phyloP scores from a whole-genome alignment of 2,329 filamentous ascomycete species.

The Aspergillus pseudoviridinutans region DNA sequence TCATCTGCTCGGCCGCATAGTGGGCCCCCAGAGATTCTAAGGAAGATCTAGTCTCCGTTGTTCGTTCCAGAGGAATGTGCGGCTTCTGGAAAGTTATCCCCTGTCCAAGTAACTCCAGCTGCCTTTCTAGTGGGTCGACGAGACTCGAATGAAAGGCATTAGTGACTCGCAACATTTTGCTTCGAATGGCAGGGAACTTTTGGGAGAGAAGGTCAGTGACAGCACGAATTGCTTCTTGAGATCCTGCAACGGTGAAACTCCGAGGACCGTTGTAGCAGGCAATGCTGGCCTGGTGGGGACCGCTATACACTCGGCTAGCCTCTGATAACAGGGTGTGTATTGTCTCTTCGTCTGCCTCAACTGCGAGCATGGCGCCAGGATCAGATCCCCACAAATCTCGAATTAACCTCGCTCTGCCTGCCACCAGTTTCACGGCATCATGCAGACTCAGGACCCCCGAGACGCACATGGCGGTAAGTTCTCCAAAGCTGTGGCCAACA shows the following conservation, averaged over 20 bases:
- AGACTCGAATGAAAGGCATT: conserved; percentile 48
- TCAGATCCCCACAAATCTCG: conserved; percentile 29
- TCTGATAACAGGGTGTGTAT: conserved; percentile 1
- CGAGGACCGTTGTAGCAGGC: conserved; percentile 22
- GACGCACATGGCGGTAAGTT: conserved; percentile 33
- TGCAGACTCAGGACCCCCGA: conserved; percentile 25
- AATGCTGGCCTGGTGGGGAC: conserved; percentile 15
- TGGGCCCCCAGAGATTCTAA: conserved; percentile 1
- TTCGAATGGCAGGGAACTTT: conserved; percentile 13
- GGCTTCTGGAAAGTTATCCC: conserved; percentile 28
- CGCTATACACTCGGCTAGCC: neutral
- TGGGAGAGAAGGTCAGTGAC: conserved; percentile 9
- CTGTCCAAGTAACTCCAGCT: conserved; percentile 24
- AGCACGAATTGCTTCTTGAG: conserved; percentile 10
- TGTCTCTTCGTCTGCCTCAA: conserved; percentile 25
- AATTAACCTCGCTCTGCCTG: conserved; percentile 29
- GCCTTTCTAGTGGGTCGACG: conserved; percentile 32
- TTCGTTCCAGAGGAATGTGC: conserved; percentile 24
- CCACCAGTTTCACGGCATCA: conserved; percentile 29
- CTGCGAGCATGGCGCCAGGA: conserved; percentile 29
- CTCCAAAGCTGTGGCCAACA: conserved; percentile 38
- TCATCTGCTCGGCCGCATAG: conserved; percentile 36
- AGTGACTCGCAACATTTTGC: conserved; percentile 42
- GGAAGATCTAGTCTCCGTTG: conserved; percentile 14
- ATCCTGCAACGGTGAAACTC: conserved; percentile 20